These are phyloP conservation scores for Fusarium hainanense DNA, from an alignment of 2,329 filamentous ascomycete genomes.

Conservation along the genomic window DNA sequence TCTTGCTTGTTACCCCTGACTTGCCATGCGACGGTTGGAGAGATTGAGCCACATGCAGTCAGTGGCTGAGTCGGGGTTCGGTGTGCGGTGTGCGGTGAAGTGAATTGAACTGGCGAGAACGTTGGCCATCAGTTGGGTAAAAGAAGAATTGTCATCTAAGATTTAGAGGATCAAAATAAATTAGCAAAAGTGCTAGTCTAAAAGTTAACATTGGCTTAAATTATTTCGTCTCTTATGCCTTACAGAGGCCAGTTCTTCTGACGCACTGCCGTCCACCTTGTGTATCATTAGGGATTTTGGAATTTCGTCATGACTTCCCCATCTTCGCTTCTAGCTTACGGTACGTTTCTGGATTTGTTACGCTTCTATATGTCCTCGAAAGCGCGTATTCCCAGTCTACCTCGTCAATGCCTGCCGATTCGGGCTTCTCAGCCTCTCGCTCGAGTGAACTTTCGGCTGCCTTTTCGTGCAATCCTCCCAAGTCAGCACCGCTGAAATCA, in stretches of 20 bases:
- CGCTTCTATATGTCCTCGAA: constrained; percentile 60
- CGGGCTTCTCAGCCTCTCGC: constrained; percentile 45
- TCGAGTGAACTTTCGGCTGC: constrained; percentile 62
- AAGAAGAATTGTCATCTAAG: background rate
- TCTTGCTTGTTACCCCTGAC: constrained; percentile 19
- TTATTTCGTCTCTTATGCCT: background rate
- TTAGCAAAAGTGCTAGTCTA: background rate
- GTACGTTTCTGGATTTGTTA: constrained; percentile 60
- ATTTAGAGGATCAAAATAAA: background rate
- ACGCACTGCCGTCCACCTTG: background rate
- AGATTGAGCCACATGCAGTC: constrained; percentile 24
- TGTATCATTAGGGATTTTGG: background rate
- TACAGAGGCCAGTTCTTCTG: background rate
- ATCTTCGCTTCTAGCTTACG: constrained; percentile 46
- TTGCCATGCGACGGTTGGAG: constrained; percentile 16
- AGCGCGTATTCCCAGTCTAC: constrained; percentile 67
- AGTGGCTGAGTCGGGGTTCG: constrained; percentile 18
- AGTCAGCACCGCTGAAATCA: constrained; percentile 79
- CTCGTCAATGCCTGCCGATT: constrained; percentile 44
- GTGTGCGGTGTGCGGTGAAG: constrained; percentile 2
- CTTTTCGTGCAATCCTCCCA: constrained; percentile 61
- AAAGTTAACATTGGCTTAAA: background rate
- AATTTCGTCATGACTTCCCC: constrained; percentile 10
- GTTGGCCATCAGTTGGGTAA: no score
- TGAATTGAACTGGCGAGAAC: background rate